Evolutionary conservation across 805 yeast genomes (phyloP).

Genomic region (Naumovozyma dairenensis): DNA sequence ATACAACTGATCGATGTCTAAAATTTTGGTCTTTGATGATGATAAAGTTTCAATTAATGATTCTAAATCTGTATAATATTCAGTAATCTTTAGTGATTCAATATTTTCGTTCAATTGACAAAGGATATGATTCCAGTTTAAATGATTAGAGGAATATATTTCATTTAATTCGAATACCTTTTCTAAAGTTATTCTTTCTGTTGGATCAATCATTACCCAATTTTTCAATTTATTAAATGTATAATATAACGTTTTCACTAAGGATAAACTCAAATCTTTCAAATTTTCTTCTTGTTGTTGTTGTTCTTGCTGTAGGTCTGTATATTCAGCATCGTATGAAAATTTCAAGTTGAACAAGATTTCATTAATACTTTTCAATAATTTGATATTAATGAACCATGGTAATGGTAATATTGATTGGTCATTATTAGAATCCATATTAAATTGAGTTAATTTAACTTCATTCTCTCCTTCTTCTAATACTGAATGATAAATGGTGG

Average conservation of each 20-base stretch:
- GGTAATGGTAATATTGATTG: constrained; percentile 20
- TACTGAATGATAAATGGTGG: constrained; percentile 22
- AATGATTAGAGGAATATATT: constrained; percentile 20
- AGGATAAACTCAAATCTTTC: constrained; percentile 22
- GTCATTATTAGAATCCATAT: constrained; percentile 12
- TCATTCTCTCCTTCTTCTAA: constrained; percentile 34
- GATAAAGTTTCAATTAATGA: constrained; percentile 43
- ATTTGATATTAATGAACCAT: constrained; percentile 41
- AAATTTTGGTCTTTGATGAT: constrained; percentile 34
- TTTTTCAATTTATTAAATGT: constrained; percentile 27
- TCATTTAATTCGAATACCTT: constrained; percentile 18
- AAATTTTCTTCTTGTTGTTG: not conserved
- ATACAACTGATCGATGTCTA: constrained; percentile 35
- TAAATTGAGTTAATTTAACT: constrained; percentile 28
- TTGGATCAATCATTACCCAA: constrained; percentile 19
- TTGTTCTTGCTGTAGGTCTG: no score
- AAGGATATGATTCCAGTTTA: constrained; percentile 51
- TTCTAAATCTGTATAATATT: constrained; percentile 52
- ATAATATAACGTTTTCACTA: constrained; percentile 37
- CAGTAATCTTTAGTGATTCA: constrained; percentile 55
- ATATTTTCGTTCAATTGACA: constrained; percentile 39
- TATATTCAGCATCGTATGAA: constrained; percentile 13
- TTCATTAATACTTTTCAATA: constrained; percentile 34
- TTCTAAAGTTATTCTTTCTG: not conserved
- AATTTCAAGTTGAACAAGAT: constrained; percentile 29